These are phyloP conservation scores for Xanthoconium separans DNA, from an alignment of 1,284 basidiomycete genomes.

Conservation along the genomic window DNA sequence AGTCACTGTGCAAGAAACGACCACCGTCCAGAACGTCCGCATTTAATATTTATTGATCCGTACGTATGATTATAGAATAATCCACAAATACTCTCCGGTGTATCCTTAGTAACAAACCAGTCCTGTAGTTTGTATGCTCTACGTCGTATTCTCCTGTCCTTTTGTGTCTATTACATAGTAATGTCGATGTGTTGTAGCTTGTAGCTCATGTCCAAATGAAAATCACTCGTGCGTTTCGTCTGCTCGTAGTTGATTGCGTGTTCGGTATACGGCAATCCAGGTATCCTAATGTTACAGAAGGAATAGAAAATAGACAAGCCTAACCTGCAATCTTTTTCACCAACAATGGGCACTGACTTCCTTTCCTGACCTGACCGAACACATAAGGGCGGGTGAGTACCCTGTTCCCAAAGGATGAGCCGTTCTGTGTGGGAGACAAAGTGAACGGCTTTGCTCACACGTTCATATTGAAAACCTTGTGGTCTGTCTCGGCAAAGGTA, in stretches of 20 bases:
- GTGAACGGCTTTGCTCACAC: conserved; percentile 48
- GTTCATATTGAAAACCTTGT: conserved; percentile 64
- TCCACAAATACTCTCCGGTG: conserved; percentile 7
- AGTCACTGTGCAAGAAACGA: background rate
- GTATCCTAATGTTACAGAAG: background rate
- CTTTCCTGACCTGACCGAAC: conserved; percentile 54
- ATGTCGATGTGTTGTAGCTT: conserved; percentile 15
- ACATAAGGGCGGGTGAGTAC: conserved; percentile 74
- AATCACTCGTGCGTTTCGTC: background rate
- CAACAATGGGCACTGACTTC: conserved; percentile 66
- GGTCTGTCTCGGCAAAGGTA: conserved; percentile 53
- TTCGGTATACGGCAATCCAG: background rate
- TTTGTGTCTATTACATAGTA: conserved; percentile 6
- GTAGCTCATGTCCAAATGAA: no score
- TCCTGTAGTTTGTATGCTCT: conserved; percentile 13
- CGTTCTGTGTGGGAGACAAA: background rate
- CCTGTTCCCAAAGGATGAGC: conserved; percentile 35
- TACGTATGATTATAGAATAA: conserved; percentile 5
- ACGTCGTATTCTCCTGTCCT: conserved; percentile 8
- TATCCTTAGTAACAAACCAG: conserved; percentile 26
- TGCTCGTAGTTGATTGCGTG: no score
- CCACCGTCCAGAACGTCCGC: background rate
- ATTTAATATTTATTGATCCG: conserved; percentile 15
- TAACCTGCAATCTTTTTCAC: conserved; percentile 36
- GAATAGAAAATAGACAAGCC: background rate